phyloP scores from a whole-genome alignment of 2,329 filamentous ascomycete genomes.

The Lithohypha guttulata region DNA sequence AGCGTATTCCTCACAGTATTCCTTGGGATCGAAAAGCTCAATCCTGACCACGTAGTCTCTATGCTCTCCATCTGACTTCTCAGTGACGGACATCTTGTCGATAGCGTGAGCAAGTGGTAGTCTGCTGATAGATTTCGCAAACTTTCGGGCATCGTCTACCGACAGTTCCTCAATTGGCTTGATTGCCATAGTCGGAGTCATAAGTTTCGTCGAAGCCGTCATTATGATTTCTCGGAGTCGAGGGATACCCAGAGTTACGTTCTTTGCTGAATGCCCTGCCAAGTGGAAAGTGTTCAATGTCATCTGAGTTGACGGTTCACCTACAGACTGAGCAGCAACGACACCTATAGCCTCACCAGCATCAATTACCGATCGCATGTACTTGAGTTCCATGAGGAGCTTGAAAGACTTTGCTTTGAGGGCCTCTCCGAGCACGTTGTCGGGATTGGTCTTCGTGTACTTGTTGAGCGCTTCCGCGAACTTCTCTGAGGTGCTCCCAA shows the following conservation, averaged over 20 bases:
- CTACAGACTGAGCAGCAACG: conserved; percentile 89
- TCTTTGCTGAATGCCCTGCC: conserved; percentile 94
- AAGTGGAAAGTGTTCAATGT: conserved; percentile 99
- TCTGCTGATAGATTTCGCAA: conserved; percentile 84
- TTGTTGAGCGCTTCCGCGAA: conserved; percentile 62
- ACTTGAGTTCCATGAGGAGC: conserved; percentile 79
- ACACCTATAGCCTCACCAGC: conserved; percentile 95
- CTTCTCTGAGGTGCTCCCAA: conserved; percentile 79
- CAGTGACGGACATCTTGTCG: conserved; percentile 68
- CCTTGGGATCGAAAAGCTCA: conserved; percentile 70
- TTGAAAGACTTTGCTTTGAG: conserved; percentile 65
- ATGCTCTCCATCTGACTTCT: conserved; percentile 64
- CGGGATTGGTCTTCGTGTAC: conserved; percentile 68
- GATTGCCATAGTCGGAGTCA: conserved; percentile 83
- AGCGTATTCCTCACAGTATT: conserved; percentile 78
- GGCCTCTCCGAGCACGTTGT: conserved; percentile 45
- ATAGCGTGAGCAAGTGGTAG: conserved; percentile 75
- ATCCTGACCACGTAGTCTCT: conserved; percentile 78
- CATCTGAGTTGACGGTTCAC: conserved; percentile 98
- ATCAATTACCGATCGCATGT: conserved; percentile 81
- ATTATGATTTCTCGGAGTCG: conserved; percentile 95
- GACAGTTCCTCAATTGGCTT: conserved; percentile 63
- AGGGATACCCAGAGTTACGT: conserved; percentile 96
- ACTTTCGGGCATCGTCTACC: conserved; percentile 58
- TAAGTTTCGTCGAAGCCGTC: conserved; percentile 83